These are phyloP conservation scores for Rosa lucieae DNA, from an alignment of 306 rosid genomes.

Conservation along the genomic window DNA sequence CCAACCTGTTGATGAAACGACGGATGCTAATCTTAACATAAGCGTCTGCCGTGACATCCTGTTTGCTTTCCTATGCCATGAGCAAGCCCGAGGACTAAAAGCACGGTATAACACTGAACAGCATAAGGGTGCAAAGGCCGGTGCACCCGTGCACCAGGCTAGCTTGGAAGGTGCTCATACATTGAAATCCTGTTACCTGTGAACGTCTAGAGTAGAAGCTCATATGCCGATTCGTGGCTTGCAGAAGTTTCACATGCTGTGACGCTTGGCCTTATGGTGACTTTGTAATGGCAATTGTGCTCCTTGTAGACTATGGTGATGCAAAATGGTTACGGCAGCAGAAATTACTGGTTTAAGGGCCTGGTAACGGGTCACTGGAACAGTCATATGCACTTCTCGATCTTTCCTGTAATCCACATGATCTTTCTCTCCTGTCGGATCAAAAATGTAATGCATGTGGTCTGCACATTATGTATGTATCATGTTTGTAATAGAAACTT, in stretches of 20 bases:
- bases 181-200: neutral
- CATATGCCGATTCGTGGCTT: neutral
- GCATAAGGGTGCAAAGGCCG: neutral
- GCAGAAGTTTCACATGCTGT: neutral
- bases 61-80: neutral
- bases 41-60: neutral
- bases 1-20: neutral
- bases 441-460: neutral
- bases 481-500: neutral
- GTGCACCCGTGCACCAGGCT: neutral
- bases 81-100: neutral
- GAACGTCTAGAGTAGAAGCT: neutral
- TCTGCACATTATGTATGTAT: neutral
- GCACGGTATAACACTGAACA: neutral
- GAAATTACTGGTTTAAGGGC: neutral
- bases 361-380: neutral
- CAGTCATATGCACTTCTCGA: neutral
- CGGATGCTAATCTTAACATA: neutral
- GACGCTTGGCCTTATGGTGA: neutral
- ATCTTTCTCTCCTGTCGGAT: neutral
- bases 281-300: neutral
- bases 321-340: neutral
- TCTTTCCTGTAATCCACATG: neutral
- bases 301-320: conserved; percentile 1
- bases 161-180: neutral